A percentile compares a stretch with the other conserved stretches of the same genome.
Evolutionary conservation across 192 early-diverging fungal genomes (phyloP).

Genomic region (Linnemannia hyalina): DNA sequence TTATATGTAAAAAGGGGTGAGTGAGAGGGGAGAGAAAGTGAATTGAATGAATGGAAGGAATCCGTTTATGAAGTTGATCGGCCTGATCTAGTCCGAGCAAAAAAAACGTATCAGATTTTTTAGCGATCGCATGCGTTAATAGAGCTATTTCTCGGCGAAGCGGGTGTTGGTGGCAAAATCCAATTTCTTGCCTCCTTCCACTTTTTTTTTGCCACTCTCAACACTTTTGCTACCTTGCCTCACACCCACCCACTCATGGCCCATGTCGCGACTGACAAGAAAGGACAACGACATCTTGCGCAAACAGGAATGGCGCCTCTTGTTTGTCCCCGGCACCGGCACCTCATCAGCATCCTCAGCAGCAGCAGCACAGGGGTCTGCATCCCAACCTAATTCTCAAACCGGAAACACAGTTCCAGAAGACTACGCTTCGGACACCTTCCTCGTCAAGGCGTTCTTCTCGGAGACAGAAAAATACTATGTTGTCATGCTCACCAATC

Average conservation of each 20-base stretch:
- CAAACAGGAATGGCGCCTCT: conserved; percentile 36
- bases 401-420: conserved; percentile 10
- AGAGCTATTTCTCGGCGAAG: neutral
- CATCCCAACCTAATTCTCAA: neutral
- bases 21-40: neutral
- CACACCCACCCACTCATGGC: neutral
- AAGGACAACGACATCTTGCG: conserved; percentile 43
- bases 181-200: neutral
- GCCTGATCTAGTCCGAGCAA: neutral
- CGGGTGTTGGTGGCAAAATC: neutral
- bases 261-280: conserved; percentile 24
- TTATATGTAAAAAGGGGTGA: neutral
- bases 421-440: conserved; percentile 24
- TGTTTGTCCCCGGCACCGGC: neutral
- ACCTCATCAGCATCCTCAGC: neutral
- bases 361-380: neutral
- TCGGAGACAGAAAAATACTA: conserved; percentile 41
- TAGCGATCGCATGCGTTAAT: neutral
- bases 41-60: neutral
- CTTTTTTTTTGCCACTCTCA: neutral
- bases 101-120: neutral
- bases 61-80: neutral
- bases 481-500: conserved; percentile 38
- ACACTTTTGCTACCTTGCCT: neutral
- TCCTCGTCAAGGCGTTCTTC: conserved; percentile 40